phyloP scores from a whole-genome alignment of 768 basidiomycete genomes.

The Podaxis carcinomalis region DNA sequence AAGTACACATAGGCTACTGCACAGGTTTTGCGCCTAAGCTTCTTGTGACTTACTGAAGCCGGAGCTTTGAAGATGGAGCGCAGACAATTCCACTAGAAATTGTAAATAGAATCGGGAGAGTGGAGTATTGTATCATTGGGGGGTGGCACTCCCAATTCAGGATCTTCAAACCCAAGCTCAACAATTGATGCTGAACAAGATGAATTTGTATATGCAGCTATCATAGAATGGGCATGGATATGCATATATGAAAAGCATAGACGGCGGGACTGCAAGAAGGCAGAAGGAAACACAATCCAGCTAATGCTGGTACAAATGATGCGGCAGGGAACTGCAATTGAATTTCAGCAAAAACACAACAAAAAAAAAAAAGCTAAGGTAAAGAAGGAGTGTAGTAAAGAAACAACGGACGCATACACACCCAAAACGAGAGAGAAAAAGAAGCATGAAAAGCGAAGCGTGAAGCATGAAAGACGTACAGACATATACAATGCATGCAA shows the following conservation, averaged over 20 bases:
- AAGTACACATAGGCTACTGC: no score
- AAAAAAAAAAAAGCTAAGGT: background rate
- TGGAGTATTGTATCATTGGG: no score
- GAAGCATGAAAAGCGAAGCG: conserved; percentile 8
- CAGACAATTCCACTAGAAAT: no score
- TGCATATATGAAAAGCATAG: background rate
- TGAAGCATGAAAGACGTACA: conserved; percentile 7
- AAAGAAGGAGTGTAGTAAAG: conserved; percentile 8
- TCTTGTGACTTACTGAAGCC: no score
- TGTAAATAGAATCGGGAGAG: no score
- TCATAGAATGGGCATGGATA: conserved; percentile 6
- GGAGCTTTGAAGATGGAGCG: no score
- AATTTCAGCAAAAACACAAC: background rate
- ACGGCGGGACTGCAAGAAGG: background rate
- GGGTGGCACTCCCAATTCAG: no score
- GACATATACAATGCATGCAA: conserved; percentile 7
- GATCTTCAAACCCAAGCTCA: no score
- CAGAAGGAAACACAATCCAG: background rate
- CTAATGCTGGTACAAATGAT: background rate
- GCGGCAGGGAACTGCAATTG: background rate
- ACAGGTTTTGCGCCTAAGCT: no score
- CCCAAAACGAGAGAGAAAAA: conserved; percentile 3
- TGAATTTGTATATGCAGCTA: conserved; percentile 6
- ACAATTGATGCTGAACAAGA: background rate
- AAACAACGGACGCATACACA: background rate